phyloP scores from a whole-genome alignment of 75 land plant genomes.

The Gnetum montanum region DNA sequence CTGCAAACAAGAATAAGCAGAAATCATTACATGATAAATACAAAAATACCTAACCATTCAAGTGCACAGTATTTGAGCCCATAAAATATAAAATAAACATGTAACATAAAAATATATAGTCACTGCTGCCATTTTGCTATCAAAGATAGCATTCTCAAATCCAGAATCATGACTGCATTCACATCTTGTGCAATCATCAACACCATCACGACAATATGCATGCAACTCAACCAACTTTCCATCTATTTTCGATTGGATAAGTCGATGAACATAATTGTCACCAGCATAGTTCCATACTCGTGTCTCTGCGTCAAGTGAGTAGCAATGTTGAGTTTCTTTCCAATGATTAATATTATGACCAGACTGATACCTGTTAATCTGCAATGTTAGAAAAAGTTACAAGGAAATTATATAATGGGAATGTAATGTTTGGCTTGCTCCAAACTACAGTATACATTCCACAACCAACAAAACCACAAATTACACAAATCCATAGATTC shows the following conservation, averaged over 20 bases:
- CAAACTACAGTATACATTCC: conserved; percentile 87
- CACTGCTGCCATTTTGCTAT: conserved; percentile 83
- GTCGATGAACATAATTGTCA: conserved; percentile 92
- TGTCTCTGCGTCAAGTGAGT: conserved; percentile 90
- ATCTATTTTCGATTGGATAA: conserved; percentile 96
- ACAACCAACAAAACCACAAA: conserved; percentile 99
- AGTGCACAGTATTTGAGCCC: too few relatives aligned
- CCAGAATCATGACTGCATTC: conserved; percentile 44
- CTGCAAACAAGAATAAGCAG: conserved; percentile 36
- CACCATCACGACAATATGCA: conserved; percentile 52
- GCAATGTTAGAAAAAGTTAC: not conserved
- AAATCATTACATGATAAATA: too few relatives aligned
- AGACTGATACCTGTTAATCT: conserved; percentile 60
- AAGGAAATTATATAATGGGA: too few relatives aligned
- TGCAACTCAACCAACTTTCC: conserved; percentile 89
- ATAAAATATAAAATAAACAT: too few relatives aligned
- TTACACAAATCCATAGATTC: conserved; percentile 93
- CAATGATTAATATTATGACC: conserved; percentile 91
- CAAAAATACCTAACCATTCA: too few relatives aligned
- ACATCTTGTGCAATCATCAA: conserved; percentile 59
- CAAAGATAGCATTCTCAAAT: conserved; percentile 43
- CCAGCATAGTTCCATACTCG: conserved; percentile 99
- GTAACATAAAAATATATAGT: conserved; percentile 3
- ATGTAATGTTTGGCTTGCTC: not conserved
- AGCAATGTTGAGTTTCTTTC: conserved; percentile 97